Percentiles rank a stretch among this genome's conserved stretches.
Conservation (phyloP, 129 eudicot species). For the Silybum marianum region DNA sequence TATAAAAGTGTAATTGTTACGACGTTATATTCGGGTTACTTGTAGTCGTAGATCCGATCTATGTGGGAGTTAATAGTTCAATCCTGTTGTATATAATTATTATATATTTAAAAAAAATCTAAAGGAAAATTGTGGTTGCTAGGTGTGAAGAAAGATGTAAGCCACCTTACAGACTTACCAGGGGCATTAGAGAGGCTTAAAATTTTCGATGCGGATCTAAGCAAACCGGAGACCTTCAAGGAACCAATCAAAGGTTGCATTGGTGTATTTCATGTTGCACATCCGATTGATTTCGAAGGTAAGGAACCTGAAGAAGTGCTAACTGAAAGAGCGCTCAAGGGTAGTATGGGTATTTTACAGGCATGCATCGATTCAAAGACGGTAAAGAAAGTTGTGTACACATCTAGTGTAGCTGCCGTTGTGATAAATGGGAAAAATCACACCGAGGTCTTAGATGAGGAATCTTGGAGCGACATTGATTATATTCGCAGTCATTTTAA, state of each 20-base stretch:
- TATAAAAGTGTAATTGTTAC: too few species aligned
- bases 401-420: slow-evolving; percentile 42
- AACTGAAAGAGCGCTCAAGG: slow-evolving; percentile 28
- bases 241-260: slow-evolving; percentile 50
- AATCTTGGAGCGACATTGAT: slow-evolving; percentile 48
- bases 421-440: slow-evolving; percentile 8
- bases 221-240: slow-evolving; percentile 47
- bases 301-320: slow-evolving; percentile 30
- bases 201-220: slow-evolving; percentile 50
- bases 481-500: slow-evolving; percentile 6
- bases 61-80: too few species aligned
- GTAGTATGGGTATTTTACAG: slow-evolving; percentile 40
- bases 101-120: background rate
- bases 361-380: slow-evolving; percentile 54
- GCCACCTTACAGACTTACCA: slow-evolving; percentile 52
- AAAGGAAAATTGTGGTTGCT: background rate
- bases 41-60: too few species aligned
- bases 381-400: slow-evolving; percentile 49
- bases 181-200: slow-evolving; percentile 47
- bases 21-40: too few species aligned
- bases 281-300: slow-evolving; percentile 35
- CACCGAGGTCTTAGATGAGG: slow-evolving; percentile 39
- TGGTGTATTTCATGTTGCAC: slow-evolving; percentile 66
- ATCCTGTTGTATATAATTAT: too few species aligned
- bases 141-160: slow-evolving; percentile 38